Percentiles rank a stretch among this genome's conserved stretches.
Evolutionary conservation across 1,284 basidiomycete genomes (phyloP).

Genomic region (Thecaphora frezii): DNA sequence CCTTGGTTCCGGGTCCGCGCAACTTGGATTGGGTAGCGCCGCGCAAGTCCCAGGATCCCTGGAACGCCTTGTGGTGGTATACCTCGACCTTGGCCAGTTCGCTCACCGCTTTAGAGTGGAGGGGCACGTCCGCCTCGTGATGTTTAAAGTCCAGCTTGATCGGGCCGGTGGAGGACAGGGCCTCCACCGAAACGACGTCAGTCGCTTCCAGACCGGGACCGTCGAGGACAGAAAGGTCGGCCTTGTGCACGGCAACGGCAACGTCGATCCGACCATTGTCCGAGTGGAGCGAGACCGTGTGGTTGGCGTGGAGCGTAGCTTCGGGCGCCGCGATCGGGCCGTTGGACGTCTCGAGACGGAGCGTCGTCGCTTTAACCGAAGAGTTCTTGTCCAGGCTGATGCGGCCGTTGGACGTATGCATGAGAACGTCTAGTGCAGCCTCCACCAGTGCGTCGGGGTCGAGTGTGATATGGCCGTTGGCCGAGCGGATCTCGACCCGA

Average conservation of each 20-base stretch:
- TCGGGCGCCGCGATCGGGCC: constrained; percentile 27
- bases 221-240: constrained; percentile 19
- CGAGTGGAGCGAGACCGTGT: constrained; percentile 28
- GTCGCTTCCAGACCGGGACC: constrained; percentile 21
- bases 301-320: constrained; percentile 35
- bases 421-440: constrained; percentile 23
- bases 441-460: constrained; percentile 19
- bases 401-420: constrained; percentile 28
- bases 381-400: constrained; percentile 27
- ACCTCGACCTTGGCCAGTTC: constrained; percentile 26
- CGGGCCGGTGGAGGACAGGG: constrained; percentile 27
- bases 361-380: constrained; percentile 22
- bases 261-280: constrained; percentile 33
- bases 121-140: constrained; percentile 26
- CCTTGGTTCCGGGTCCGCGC: constrained; percentile 16
- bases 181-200: constrained; percentile 22
- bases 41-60: constrained; percentile 31
- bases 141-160: constrained; percentile 30
- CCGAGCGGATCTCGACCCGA: constrained; percentile 21
- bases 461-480: constrained; percentile 27
- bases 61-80: constrained; percentile 20
- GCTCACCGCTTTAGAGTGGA: constrained; percentile 26
- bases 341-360: constrained; percentile 27
- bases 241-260: constrained; percentile 29
- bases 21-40: constrained; percentile 33